Percentiles rank a stretch among this genome's conserved stretches.
phyloP scores from a whole-genome alignment of 208 protist genomes.

The Angomonas deanei region DNA sequence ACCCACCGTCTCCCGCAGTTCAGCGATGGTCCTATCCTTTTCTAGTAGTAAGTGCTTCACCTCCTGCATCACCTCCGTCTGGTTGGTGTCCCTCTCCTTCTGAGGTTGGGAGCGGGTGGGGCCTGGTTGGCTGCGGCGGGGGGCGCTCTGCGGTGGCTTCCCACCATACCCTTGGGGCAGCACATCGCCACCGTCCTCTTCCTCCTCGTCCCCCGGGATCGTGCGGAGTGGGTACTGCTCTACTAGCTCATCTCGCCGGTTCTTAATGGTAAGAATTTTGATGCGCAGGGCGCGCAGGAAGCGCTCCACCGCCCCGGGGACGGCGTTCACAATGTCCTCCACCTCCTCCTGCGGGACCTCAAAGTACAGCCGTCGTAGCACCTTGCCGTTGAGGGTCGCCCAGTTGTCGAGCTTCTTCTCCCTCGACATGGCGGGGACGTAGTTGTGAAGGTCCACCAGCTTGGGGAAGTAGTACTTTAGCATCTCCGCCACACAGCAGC shows the following conservation, averaged over 20 bases:
- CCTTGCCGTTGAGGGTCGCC: conserved; percentile 93
- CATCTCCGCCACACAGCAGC: conserved; percentile 96
- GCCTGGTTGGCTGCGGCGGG: not conserved
- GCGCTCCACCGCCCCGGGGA: conserved; percentile 90
- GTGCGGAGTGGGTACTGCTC: not conserved
- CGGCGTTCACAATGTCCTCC: conserved; percentile 83
- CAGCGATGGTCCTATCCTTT: conserved; percentile 88
- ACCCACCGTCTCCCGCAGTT: conserved; percentile 85
- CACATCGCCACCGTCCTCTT: not conserved
- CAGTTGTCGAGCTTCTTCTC: conserved; percentile 96
- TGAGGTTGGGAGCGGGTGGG: no score
- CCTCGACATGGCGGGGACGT: conserved; percentile 83
- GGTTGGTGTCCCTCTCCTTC: no score
- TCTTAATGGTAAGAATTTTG: conserved; percentile 43
- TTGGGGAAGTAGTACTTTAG: conserved; percentile 95
- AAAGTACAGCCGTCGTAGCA: conserved; percentile 94
- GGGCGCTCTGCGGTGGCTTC: conserved; percentile 5
- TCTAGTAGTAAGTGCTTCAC: conserved; percentile 66
- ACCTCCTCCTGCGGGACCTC: conserved; percentile 84
- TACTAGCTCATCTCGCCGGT: conserved; percentile 7
- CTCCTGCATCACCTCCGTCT: conserved; percentile 14
- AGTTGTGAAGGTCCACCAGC: conserved; percentile 98
- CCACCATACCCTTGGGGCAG: no score
- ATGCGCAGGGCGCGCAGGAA: conserved; percentile 90
- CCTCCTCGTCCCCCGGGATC: not conserved